Evolutionary conservation across 805 yeast genomes (phyloP), one percentile per base, ranked within the genome.

Genomic region (Candida broadrunensis): DNA sequence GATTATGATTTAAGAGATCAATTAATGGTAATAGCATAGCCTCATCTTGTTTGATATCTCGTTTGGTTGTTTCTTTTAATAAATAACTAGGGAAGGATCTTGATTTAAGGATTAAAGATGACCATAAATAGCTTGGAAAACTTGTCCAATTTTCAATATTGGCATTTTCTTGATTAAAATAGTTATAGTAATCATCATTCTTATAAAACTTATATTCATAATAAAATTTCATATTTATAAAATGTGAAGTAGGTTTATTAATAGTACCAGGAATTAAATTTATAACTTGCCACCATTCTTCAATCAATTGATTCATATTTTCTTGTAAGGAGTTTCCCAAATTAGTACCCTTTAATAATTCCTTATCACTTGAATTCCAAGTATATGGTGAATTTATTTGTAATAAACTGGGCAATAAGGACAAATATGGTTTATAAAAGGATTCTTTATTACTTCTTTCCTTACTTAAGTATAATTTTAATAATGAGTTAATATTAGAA

Each of bases 51-150:
- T 58, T 55, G 24, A 59, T 40, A 1, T 43, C 45, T n/a, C 39
- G 30, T 6, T 58, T 48, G 7, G 59, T 58, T 27, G 55, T 49
- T 15, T 67, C 67, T 31, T 56, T 53, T n/a, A 80, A 48, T n/a
- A 88, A 53, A 30, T 86, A 60, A 37, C 77, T 73, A 1, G 97
- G 97, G 55, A 90, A 90, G 0, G 93, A 85, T 47, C 97, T 73
- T 1, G 96, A 82, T 9, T 81, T 73, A 47, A 86, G 73, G 12
- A 87, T 83, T 35, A 77, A 68, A 32, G 75, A 65, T 0, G 95
- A 80, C 96, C 97, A 90, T 4, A 84, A 54, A 55, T 82, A 89
- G 5, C 80, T 81, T 0, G 79, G 67, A 50, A 85, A 84, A 42
- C 80, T 69, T 1, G 80, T 72, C 90, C 90, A 84, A 34, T 74